These are phyloP conservation scores for Rubia peregrina DNA, from an alignment of 305 asterid species.

Conservation along the genomic window DNA sequence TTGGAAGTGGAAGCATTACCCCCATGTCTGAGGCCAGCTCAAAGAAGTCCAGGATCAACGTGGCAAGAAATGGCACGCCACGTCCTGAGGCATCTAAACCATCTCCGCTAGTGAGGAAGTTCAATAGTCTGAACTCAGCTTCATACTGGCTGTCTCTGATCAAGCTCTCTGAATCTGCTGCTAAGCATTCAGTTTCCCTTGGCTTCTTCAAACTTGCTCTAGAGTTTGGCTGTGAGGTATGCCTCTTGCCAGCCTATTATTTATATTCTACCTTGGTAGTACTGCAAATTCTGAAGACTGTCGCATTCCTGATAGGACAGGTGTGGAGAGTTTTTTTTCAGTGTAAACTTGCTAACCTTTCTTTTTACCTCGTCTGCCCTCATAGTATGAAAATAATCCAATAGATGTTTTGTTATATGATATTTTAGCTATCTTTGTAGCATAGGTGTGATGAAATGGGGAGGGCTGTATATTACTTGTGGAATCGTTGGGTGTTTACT, in stretches of 20 bases:
- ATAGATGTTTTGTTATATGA: not conserved
- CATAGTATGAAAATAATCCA: not conserved
- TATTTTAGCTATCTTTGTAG: not conserved
- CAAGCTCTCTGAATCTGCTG: slow-evolving; percentile 77
- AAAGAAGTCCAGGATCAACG: slow-evolving; percentile 36
- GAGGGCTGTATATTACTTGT: not conserved
- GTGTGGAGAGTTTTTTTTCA: too few relatives aligned
- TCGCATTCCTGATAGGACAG: not conserved
- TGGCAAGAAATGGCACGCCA: slow-evolving; percentile 50
- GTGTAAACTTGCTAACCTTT: too few relatives aligned
- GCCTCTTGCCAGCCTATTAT: not conserved
- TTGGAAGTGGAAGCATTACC: slow-evolving; percentile 53
- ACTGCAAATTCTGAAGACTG: not conserved
- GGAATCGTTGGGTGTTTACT: not conserved
- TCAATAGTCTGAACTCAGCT: slow-evolving; percentile 55
- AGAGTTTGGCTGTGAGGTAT: slow-evolving; percentile 90
- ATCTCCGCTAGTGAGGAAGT: slow-evolving; percentile 49
- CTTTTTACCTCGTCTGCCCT: not conserved
- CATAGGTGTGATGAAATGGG: not conserved
- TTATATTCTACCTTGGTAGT: not conserved
- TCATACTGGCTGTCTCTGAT: slow-evolving; percentile 87
- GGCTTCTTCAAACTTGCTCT: slow-evolving; percentile 89
- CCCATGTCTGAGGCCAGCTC: slow-evolving; percentile 72
- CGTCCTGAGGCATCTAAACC: slow-evolving; percentile 50
- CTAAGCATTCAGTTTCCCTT: slow-evolving; percentile 75